Evolutionary conservation across 345 rosid species (phyloP).

Genomic region (Citrus hindsii): DNA sequence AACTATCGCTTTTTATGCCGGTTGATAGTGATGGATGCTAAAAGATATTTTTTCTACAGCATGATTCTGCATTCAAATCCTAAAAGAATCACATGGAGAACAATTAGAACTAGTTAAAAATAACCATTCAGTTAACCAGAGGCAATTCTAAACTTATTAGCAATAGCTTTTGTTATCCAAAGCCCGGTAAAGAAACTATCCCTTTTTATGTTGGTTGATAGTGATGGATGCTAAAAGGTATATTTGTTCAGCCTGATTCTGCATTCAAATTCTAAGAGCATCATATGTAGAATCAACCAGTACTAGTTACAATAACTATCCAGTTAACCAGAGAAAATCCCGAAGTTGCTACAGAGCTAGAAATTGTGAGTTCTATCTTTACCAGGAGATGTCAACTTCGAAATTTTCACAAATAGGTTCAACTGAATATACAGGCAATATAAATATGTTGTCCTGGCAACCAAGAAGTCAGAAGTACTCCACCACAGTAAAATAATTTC

Average conservation of each 20-base stretch:
- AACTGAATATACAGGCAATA: not conserved
- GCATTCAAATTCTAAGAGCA: slow-evolving; percentile 2
- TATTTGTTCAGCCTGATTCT: not conserved
- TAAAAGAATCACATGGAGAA: not conserved
- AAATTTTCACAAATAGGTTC: not conserved
- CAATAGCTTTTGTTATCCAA: not conserved
- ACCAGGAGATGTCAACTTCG: not conserved
- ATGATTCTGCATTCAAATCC: not conserved
- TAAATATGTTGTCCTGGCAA: not conserved
- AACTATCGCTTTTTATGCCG: not conserved
- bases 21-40: not conserved
- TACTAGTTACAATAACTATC: not conserved
- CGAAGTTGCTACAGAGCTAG: not conserved
- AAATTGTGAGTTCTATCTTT: not conserved
- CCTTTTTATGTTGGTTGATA: not conserved
- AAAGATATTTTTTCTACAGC: not conserved
- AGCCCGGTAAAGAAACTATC: not conserved
- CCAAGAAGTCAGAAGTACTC: not conserved
- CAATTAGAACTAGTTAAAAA: not conserved
- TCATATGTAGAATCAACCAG: not conserved
- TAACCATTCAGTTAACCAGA: not conserved
- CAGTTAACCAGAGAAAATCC: not conserved
- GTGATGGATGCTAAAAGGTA: not conserved
- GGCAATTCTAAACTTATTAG: not conserved
- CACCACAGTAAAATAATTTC: not conserved